Conservation (phyloP, 257 asterid genomes). For the Dorcoceras hygrometricum region DNA sequence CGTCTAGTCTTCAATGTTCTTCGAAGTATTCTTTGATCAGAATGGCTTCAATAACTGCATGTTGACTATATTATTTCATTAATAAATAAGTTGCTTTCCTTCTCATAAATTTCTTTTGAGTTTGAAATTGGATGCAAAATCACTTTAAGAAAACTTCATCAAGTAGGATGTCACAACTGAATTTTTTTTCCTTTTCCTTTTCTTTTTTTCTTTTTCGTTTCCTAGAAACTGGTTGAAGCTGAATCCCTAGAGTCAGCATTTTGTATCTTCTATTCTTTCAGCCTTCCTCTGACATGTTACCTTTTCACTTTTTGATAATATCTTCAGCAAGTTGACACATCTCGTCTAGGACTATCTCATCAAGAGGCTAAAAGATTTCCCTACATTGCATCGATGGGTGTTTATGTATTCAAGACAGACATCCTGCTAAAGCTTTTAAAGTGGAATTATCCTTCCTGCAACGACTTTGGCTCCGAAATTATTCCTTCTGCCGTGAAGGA, state of each 20-base stretch:
- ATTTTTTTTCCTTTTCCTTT: background rate
- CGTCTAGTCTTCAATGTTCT: background rate
- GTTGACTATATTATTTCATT: background rate
- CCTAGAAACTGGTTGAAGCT: too few relatives aligned
- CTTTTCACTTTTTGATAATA: conserved; percentile 23
- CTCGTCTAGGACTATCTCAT: conserved; percentile 70
- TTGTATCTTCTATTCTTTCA: background rate
- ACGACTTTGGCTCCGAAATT: conserved; percentile 96
- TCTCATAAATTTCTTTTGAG: background rate
- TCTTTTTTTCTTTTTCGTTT: background rate
- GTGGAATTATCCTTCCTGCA: conserved; percentile 66
- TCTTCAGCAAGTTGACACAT: conserved; percentile 81
- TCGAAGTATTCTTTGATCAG: background rate
- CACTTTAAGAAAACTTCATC: background rate
- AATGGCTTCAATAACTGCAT: conserved; percentile 7
- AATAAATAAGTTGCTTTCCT: background rate
- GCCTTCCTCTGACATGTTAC: background rate
- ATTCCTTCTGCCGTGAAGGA: conserved; percentile 84
- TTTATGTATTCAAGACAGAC: conserved; percentile 78
- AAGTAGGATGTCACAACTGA: too few relatives aligned
- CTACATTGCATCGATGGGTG: conserved; percentile 97
- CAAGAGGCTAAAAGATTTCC: conserved; percentile 57
- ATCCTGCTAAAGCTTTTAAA: conserved; percentile 65
- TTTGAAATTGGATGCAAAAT: background rate
- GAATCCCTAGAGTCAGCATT: background rate